Conservation (phyloP, 208 protist species). For the Trypanosoma cruzi region DNA sequence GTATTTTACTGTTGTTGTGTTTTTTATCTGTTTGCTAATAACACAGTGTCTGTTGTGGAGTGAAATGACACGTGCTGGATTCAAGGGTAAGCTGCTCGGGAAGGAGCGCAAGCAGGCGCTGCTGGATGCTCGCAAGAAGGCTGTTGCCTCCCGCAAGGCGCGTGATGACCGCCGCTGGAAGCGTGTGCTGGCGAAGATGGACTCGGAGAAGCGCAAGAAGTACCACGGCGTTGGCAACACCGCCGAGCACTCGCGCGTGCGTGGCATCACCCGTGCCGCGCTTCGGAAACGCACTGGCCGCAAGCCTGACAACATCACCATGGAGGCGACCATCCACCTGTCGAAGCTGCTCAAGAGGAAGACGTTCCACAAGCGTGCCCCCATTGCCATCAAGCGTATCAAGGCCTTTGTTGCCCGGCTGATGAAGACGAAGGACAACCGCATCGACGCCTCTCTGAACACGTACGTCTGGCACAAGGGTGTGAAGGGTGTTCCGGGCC, state of each 20-base stretch:
- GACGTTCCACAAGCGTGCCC: slow-evolving; percentile 97
- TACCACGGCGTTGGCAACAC: slow-evolving; percentile 90
- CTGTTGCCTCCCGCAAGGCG: slow-evolving; percentile 68
- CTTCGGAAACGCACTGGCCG: slow-evolving; percentile 84
- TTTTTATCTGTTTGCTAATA: too few relatives aligned
- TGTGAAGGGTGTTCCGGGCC: slow-evolving; percentile 93
- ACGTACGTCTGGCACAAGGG: slow-evolving; percentile 97
- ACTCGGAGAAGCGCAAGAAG: slow-evolving; percentile 83
- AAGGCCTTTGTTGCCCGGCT: slow-evolving; percentile 93
- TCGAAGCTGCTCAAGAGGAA: slow-evolving; percentile 96
- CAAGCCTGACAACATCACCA: slow-evolving; percentile 88
- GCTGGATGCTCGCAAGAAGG: slow-evolving; percentile 78
- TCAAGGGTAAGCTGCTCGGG: slow-evolving; percentile 82
- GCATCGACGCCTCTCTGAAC: slow-evolving; percentile 97
- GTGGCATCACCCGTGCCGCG: slow-evolving; percentile 78
- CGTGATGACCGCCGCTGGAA: slow-evolving; percentile 91
- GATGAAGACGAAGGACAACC: slow-evolving; percentile 98
- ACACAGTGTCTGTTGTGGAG: too few relatives aligned
- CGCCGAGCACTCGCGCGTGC: slow-evolving; percentile 81
- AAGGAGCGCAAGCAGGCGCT: slow-evolving; percentile 86
- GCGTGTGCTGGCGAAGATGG: slow-evolving; percentile 87
- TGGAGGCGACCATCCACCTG: slow-evolving; percentile 98
- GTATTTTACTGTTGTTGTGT: too few relatives aligned
- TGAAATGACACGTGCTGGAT: slow-evolving; percentile 91
- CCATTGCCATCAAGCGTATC: slow-evolving; percentile 96